Percentiles rank a stretch among this genome's conserved stretches.
These are phyloP conservation scores for Blakeslea trispora DNA, from an alignment of 371 early-diverging fungal genomes.

Conservation along the genomic window DNA sequence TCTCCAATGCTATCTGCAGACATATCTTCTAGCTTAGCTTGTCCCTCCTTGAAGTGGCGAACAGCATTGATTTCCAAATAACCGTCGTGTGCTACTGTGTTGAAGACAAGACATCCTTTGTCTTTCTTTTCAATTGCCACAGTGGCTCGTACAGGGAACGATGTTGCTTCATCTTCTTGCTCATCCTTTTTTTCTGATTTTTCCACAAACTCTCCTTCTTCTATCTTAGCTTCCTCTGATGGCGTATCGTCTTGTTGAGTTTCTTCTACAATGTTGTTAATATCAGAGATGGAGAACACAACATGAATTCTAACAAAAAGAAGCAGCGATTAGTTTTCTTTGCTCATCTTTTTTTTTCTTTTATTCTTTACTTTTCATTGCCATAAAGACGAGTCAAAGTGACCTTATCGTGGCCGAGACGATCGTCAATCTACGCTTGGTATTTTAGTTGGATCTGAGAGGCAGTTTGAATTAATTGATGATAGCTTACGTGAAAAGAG, in stretches of 20 bases:
- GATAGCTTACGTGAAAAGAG: slow-evolving; percentile 61
- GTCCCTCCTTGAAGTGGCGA: slow-evolving; percentile 59
- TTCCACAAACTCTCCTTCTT: slow-evolving; percentile 9
- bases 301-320: slow-evolving; percentile 68
- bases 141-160: slow-evolving; percentile 58
- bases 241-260: too few relatives aligned
- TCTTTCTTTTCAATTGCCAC: slow-evolving; percentile 67
- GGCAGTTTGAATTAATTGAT: too few relatives aligned
- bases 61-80: slow-evolving; percentile 76
- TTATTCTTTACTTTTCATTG: slow-evolving; percentile 68
- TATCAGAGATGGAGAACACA: slow-evolving; percentile 77
- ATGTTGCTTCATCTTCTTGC: slow-evolving; percentile 23
- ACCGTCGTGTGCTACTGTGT: slow-evolving; percentile 72
- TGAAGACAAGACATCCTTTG: slow-evolving; percentile 69
- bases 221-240: too few relatives aligned
- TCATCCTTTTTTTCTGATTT: slow-evolving; percentile 3
- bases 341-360: too few relatives aligned
- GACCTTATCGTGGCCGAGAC: slow-evolving; percentile 72
- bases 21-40: slow-evolving; percentile 56
- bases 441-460: too few relatives aligned
- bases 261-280: slow-evolving; percentile 58
- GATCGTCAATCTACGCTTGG: slow-evolving; percentile 57
- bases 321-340: too few relatives aligned
- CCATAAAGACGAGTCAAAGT: slow-evolving; percentile 74
- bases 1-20: slow-evolving; percentile 73